phyloP scores from a whole-genome alignment of 2,329 filamentous ascomycete genomes.

The Microcera coccophila region DNA sequence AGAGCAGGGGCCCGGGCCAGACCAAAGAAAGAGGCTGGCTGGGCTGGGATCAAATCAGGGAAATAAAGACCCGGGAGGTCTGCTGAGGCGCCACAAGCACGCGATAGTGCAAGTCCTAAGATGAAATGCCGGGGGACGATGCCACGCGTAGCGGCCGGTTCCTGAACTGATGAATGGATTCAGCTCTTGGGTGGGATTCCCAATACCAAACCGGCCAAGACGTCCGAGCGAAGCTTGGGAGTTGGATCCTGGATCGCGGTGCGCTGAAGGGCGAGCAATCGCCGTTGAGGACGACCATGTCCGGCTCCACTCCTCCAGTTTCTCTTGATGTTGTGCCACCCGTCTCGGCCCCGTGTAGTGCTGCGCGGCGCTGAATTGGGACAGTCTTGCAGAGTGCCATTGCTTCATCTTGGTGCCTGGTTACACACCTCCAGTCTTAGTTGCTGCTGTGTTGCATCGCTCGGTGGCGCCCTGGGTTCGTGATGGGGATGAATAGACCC shows the following conservation, averaged over 20 bases:
- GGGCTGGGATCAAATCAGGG: neutral
- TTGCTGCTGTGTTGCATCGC: conserved; percentile 8
- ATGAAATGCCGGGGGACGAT: neutral
- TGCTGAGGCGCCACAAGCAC: neutral
- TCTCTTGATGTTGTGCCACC: conserved; percentile 4
- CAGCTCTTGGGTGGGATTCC: neutral
- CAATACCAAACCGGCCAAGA: neutral
- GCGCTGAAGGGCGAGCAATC: neutral
- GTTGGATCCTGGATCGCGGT: neutral
- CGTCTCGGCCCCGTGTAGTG: neutral
- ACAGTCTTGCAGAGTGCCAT: conserved; percentile 12
- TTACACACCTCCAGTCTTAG: conserved; percentile 4
- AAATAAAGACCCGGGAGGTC: neutral
- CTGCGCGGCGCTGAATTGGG: conserved; percentile 15
- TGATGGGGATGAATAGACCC: neutral
- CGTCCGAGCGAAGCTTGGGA: neutral
- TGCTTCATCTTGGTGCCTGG: conserved; percentile 10
- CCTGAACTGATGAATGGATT: neutral
- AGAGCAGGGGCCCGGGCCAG: neutral
- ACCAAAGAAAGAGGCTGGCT: neutral
- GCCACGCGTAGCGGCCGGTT: neutral
- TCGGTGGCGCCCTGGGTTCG: conserved; percentile 3
- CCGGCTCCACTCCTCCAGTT: neutral
- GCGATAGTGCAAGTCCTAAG: no score
- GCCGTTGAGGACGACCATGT: neutral